phyloP scores from a whole-genome alignment of 2,329 filamentous ascomycete species.

The Erysiphe neolycopersici region DNA sequence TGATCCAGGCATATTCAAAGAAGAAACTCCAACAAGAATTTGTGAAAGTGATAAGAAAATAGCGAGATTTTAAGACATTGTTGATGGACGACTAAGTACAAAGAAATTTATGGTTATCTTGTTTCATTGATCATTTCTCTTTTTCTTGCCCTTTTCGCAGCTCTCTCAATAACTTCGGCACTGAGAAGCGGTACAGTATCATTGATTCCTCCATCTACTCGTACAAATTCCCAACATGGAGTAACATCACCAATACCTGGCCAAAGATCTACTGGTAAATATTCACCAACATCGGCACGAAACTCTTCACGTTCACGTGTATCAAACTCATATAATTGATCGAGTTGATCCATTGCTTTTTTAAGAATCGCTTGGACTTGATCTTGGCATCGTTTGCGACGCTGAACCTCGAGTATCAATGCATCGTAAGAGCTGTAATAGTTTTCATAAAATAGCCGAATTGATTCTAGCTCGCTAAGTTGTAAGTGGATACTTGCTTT shows the following conservation, averaged over 20 bases:
- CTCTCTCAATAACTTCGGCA: slow-evolving; percentile 8
- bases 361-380: slow-evolving; percentile 48
- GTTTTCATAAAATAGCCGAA: slow-evolving; percentile 63
- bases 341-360: slow-evolving; percentile 52
- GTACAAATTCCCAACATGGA: slow-evolving; percentile 10
- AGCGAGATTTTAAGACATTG: too few relatives aligned
- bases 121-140: slow-evolving; percentile 1
- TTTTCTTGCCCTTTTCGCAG: slow-evolving; percentile 8
- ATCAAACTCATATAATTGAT: slow-evolving; percentile 50
- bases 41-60: too few relatives aligned
- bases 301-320: slow-evolving; percentile 49
- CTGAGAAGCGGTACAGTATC: slow-evolving; percentile 7
- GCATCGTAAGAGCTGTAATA: slow-evolving; percentile 68
- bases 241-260: slow-evolving; percentile 33
- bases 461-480: slow-evolving; percentile 48
- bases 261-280: slow-evolving; percentile 71
- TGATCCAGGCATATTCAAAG: too few relatives aligned
- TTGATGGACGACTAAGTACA: neutral
- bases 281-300: slow-evolving; percentile 58
- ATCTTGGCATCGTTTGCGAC: slow-evolving; percentile 45
- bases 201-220: slow-evolving; percentile 2
- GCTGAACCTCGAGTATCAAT: slow-evolving; percentile 57
- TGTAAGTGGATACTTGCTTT: slow-evolving; percentile 39
- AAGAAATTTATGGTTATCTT: too few relatives aligned
- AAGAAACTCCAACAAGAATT: too few relatives aligned